Evolutionary conservation across 164 flowering plant species (phyloP).

Genomic region (Liriodendron chinense): DNA sequence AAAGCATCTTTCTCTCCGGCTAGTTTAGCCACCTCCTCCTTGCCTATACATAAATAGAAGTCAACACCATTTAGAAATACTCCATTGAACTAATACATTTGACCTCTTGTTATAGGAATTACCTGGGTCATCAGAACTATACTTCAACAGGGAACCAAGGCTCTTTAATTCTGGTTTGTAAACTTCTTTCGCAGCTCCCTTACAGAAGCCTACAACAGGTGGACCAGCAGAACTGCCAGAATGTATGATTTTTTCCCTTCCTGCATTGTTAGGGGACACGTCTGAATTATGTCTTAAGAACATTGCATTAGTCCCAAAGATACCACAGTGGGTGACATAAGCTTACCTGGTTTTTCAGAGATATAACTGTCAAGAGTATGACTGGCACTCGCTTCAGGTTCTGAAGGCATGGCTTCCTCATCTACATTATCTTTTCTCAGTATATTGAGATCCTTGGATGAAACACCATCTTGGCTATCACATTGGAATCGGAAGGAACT

Average conservation of each 20-base stretch:
- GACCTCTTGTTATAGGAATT: slow-evolving; percentile 7
- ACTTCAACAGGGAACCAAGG: slow-evolving; percentile 16
- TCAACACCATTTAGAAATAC: background rate
- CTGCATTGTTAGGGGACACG: background rate
- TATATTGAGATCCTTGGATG: slow-evolving; percentile 1
- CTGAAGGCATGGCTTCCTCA: slow-evolving; percentile 24
- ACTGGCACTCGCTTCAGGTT: slow-evolving; percentile 12
- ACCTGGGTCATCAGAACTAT: slow-evolving; percentile 32
- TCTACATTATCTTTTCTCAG: slow-evolving; percentile 10
- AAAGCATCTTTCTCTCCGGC: slow-evolving; percentile 22
- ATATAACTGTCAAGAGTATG: slow-evolving; percentile 1
- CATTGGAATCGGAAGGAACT: slow-evolving; percentile 1
- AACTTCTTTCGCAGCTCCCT: slow-evolving; percentile 10
- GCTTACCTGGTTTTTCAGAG: slow-evolving; percentile 15
- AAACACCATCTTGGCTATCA: slow-evolving; percentile 20
- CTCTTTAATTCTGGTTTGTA: slow-evolving; percentile 22
- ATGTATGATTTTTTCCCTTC: background rate
- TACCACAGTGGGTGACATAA: slow-evolving; percentile 1
- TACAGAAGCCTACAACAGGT: background rate
- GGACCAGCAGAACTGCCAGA: slow-evolving; percentile 4
- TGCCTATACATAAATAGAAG: slow-evolving; percentile 19
- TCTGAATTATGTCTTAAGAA: background rate
- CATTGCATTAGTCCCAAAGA: background rate
- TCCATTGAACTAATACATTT: background rate
- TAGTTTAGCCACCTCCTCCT: slow-evolving; percentile 17